Conservation (phyloP, 208 protist species). For the Crithidia fasciculata region DNA sequence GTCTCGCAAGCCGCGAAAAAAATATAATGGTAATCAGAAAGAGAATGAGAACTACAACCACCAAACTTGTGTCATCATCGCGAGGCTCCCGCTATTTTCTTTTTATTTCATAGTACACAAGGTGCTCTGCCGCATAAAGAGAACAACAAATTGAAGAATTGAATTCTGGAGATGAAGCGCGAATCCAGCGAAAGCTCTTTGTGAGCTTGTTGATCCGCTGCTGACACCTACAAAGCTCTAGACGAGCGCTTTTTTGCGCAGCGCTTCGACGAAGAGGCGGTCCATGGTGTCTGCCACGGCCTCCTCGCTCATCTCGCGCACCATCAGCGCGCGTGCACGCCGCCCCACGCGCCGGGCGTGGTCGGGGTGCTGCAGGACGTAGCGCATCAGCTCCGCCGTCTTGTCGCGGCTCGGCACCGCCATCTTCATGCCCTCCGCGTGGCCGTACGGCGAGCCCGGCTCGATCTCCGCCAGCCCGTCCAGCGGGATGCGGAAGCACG, state of each 20-base stretch:
- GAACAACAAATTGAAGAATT: no score
- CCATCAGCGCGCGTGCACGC: slow-evolving; percentile 28
- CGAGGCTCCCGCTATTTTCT: no score
- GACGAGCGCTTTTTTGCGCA: not conserved
- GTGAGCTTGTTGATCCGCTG: no score
- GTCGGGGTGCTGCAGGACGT: slow-evolving; percentile 36
- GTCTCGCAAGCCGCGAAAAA: no score
- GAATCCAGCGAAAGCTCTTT: not conserved
- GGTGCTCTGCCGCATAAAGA: no score
- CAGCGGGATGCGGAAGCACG: slow-evolving; percentile 54
- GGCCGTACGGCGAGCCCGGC: slow-evolving; percentile 19
- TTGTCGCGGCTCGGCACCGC: slow-evolving; percentile 36
- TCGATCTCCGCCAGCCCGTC: slow-evolving; percentile 52
- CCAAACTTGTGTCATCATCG: no score
- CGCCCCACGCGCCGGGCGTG: slow-evolving; percentile 39
- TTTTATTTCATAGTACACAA: no score
- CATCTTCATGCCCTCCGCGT: slow-evolving; percentile 37
- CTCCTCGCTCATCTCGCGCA: slow-evolving; percentile 43
- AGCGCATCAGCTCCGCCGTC: slow-evolving; percentile 40
- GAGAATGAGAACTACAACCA: no score
- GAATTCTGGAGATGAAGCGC: no score
- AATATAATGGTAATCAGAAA: no score
- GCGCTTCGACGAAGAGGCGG: not conserved
- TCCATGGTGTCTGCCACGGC: slow-evolving; percentile 50
- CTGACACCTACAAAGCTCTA: not conserved